These are phyloP conservation scores for Amanita polypyramis DNA, from an alignment of 768 basidiomycete species.

Conservation along the genomic window DNA sequence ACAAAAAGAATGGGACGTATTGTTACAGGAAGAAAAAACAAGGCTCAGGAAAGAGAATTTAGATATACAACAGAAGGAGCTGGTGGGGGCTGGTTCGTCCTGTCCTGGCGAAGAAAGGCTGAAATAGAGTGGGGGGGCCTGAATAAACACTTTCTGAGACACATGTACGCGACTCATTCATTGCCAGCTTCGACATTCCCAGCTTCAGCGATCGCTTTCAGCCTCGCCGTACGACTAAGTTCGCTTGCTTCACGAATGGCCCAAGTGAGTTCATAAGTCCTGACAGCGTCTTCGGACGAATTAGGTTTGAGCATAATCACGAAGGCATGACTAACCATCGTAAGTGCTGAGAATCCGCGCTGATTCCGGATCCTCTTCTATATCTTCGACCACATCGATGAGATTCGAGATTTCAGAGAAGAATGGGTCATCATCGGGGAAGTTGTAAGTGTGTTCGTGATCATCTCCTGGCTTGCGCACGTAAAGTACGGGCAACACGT, in stretches of 20 bases:
- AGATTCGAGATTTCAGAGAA: conserved; percentile 89
- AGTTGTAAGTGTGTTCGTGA: conserved; percentile 55
- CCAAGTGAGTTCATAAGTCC: conserved; percentile 89
- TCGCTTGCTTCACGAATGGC: conserved; percentile 80
- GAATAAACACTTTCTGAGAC: not conserved
- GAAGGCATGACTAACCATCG: conserved; percentile 44
- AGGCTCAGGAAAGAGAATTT: conserved; percentile 22
- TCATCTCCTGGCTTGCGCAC: conserved; percentile 81
- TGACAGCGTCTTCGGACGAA: conserved; percentile 56
- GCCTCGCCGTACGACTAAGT: conserved; percentile 40
- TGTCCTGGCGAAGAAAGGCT: not conserved
- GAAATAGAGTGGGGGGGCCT: not conserved
- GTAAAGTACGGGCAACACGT: conserved; percentile 82
- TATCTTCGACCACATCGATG: conserved; percentile 83
- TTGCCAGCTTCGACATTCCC: conserved; percentile 11
- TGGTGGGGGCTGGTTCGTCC: not conserved
- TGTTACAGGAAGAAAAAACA: conserved; percentile 29
- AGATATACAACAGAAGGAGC: conserved; percentile 23
- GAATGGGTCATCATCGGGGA: conserved; percentile 84
- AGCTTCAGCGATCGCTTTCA: conserved; percentile 23
- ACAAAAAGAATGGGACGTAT: conserved; percentile 58
- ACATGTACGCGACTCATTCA: not conserved
- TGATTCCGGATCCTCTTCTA: conserved; percentile 77
- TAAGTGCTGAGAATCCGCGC: conserved; percentile 75
- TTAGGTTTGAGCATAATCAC: not conserved